Evolutionary conservation across 1,139 yeast species (phyloP).

Genomic region (Geotrichum europaeum): DNA sequence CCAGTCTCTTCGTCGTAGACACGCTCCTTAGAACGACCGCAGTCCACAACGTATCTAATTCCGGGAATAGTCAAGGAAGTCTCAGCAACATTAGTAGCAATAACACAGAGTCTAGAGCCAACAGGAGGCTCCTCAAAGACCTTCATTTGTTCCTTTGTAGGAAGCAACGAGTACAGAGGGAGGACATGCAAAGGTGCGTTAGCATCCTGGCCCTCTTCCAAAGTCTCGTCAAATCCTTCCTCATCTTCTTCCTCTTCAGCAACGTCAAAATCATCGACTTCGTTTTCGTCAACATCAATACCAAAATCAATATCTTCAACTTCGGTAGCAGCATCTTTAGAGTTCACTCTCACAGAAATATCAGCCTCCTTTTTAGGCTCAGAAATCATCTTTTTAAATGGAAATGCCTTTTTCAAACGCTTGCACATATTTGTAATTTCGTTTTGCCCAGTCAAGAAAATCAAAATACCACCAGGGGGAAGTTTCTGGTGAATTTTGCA

Average conservation of each 20-base stretch:
- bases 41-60: conserved; percentile 87
- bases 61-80: conserved; percentile 97
- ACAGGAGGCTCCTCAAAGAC: conserved; percentile 82
- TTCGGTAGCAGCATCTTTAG: conserved; percentile 64
- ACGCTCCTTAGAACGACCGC: conserved; percentile 90
- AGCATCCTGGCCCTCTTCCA: conserved; percentile 69
- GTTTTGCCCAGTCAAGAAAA: conserved; percentile 90
- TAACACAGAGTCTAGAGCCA: conserved; percentile 82
- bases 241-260: conserved; percentile 57
- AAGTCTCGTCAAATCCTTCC: conserved; percentile 84
- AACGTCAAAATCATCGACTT: conserved; percentile 41
- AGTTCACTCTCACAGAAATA: conserved; percentile 46
- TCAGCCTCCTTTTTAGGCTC: conserved; percentile 35
- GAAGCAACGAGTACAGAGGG: conserved; percentile 85
- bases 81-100: conserved; percentile 97
- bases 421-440: conserved; percentile 79
- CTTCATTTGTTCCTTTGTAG: conserved; percentile 91
- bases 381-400: conserved; percentile 40
- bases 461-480: conserved; percentile 91
- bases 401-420: conserved; percentile 61
- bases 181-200: conserved; percentile 82
- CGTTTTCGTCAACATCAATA: conserved; percentile 39
- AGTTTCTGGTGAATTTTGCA: conserved; percentile 78
- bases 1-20: conserved; percentile 78
- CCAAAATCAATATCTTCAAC: conserved; percentile 88